Percentiles rank a stretch among this genome's conserved stretches.
phyloP scores from a whole-genome alignment of 768 basidiomycete genomes.

The Mycena amicta region DNA sequence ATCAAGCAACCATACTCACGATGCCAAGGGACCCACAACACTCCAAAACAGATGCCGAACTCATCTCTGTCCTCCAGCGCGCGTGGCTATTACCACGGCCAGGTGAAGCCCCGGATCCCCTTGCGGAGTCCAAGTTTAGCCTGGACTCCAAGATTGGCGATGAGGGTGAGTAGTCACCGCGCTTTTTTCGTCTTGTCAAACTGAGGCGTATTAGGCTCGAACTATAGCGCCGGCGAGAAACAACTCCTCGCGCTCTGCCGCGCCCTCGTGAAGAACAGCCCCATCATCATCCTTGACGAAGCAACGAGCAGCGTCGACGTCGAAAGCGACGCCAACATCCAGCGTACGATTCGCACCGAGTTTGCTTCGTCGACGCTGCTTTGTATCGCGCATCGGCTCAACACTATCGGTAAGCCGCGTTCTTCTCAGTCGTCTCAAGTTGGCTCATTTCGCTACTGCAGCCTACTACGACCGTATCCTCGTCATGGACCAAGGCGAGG shows the following conservation, averaged over 20 bases:
- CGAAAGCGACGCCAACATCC: slow-evolving; percentile 63
- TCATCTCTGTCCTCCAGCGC: slow-evolving; percentile 62
- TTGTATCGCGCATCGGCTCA: slow-evolving; percentile 60
- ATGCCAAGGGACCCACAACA: slow-evolving; percentile 53
- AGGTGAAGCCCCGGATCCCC: slow-evolving; percentile 43
- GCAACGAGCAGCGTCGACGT: slow-evolving; percentile 64
- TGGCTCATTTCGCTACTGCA: slow-evolving; percentile 21
- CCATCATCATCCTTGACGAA: slow-evolving; percentile 64
- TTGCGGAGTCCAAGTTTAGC: slow-evolving; percentile 67
- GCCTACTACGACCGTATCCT: slow-evolving; percentile 70
- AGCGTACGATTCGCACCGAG: slow-evolving; percentile 64
- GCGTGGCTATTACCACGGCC: slow-evolving; percentile 60
- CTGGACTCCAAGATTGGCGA: slow-evolving; percentile 62
- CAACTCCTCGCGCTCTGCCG: slow-evolving; percentile 65
- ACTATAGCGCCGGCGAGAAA: slow-evolving; percentile 70
- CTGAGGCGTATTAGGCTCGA: slow-evolving; percentile 56
- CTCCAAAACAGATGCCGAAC: slow-evolving; percentile 57
- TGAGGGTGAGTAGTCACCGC: slow-evolving; percentile 46
- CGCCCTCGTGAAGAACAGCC: slow-evolving; percentile 62
- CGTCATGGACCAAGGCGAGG: slow-evolving; percentile 70
- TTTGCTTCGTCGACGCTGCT: slow-evolving; percentile 56
- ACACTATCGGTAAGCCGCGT: slow-evolving; percentile 50
- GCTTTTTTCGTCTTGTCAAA: not conserved
- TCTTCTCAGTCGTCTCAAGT: slow-evolving; percentile 13
- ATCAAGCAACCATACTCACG: slow-evolving; percentile 24